Conservation (phyloP, 805 yeast species). For the Candida ulmi region DNA sequence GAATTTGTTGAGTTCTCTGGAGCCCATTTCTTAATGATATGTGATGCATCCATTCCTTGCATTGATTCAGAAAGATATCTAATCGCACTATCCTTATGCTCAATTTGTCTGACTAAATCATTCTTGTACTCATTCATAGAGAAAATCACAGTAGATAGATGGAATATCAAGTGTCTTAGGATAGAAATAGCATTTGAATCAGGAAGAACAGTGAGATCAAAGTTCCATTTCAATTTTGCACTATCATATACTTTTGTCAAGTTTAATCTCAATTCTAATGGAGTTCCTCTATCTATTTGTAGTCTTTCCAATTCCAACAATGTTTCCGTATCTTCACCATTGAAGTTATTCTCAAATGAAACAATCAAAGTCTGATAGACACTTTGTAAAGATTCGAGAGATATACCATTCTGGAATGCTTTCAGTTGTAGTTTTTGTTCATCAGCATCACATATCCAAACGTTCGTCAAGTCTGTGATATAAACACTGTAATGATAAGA, state of each 20-base stretch:
- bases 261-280: slow-evolving; percentile 13
- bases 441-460: slow-evolving; percentile 20
- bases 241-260: slow-evolving; percentile 6
- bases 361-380: slow-evolving; percentile 10
- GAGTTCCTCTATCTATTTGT: slow-evolving; percentile 14
- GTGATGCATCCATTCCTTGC: slow-evolving; percentile 18
- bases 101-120: slow-evolving; percentile 15
- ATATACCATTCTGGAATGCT: slow-evolving; percentile 13
- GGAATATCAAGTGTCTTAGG: slow-evolving; percentile 16
- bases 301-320: slow-evolving; percentile 5
- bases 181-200: slow-evolving; percentile 19
- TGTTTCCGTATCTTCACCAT: slow-evolving; percentile 4
- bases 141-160: slow-evolving; percentile 15
- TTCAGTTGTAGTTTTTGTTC: slow-evolving; percentile 9
- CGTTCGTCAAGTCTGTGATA: slow-evolving; percentile 18
- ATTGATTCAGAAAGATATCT: slow-evolving; percentile 24
- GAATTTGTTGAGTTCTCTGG: slow-evolving; percentile 26
- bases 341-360: slow-evolving; percentile 12
- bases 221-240: slow-evolving; percentile 17
- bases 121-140: slow-evolving; percentile 16
- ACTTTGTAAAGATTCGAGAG: slow-evolving; percentile 5
- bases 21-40: slow-evolving; percentile 26
- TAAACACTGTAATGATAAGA: slow-evolving; percentile 11
- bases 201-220: slow-evolving; percentile 15
- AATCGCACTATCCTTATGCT: slow-evolving; percentile 27